Percentiles rank a stretch among this genome's conserved stretches.
Conservation (phyloP, 768 basidiomycete genomes). For the Collybiopsis luxurians region DNA sequence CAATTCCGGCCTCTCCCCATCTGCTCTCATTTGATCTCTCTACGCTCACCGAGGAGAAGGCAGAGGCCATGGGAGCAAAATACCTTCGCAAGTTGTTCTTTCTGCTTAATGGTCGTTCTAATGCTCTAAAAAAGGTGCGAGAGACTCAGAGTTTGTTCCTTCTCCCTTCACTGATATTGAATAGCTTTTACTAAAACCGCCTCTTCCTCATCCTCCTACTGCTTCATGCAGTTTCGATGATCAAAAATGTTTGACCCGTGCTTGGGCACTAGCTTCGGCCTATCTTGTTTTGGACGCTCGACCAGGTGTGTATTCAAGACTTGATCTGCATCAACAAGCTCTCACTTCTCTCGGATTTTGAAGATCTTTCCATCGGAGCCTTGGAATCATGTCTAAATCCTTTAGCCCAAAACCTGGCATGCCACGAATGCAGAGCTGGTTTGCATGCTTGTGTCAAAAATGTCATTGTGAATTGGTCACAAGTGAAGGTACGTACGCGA, state of each 20-base stretch:
- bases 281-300: slow-evolving; percentile 84
- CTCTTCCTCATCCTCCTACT: slow-evolving; percentile 71
- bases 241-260: slow-evolving; percentile 76
- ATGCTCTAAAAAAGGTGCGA: slow-evolving; percentile 71
- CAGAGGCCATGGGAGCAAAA: slow-evolving; percentile 66
- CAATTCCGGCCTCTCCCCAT: slow-evolving; percentile 71
- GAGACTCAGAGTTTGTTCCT: background rate
- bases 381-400: slow-evolving; percentile 75
- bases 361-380: slow-evolving; percentile 69
- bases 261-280: slow-evolving; percentile 80
- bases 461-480: slow-evolving; percentile 73
- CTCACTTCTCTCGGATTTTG: slow-evolving; percentile 8
- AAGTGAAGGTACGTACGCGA: slow-evolving; percentile 66
- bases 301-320: slow-evolving; percentile 49
- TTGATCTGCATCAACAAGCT: background rate
- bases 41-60: slow-evolving; percentile 67
- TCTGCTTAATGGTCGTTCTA: slow-evolving; percentile 77
- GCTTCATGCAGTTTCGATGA: slow-evolving; percentile 64
- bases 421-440: slow-evolving; percentile 62
- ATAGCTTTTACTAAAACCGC: slow-evolving; percentile 61
- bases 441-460: slow-evolving; percentile 66
- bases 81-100: slow-evolving; percentile 84
- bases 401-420: slow-evolving; percentile 63
- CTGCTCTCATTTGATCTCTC: slow-evolving; percentile 70
- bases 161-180: background rate